phyloP scores from a whole-genome alignment of 768 basidiomycete genomes.

The Guyanaporus albipodus region DNA sequence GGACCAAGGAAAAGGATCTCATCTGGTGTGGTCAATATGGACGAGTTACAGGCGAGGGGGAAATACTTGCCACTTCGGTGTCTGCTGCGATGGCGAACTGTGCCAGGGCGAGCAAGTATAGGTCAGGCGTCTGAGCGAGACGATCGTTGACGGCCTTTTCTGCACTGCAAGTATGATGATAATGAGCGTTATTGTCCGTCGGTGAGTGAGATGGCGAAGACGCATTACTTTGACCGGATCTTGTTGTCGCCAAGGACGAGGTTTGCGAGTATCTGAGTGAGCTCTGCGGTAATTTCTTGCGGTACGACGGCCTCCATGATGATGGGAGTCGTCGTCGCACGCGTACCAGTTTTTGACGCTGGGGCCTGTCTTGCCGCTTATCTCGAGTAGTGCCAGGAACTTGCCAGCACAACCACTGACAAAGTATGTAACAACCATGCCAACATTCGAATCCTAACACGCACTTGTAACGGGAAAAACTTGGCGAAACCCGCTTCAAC shows the following conservation, averaged over 20 bases:
- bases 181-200: no score
- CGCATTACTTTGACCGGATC: slow-evolving; percentile 63
- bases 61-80: slow-evolving; percentile 73
- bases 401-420: no score
- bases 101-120: slow-evolving; percentile 72
- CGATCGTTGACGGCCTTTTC: slow-evolving; percentile 81
- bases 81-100: slow-evolving; percentile 76
- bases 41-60: no score
- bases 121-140: slow-evolving; percentile 70
- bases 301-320: slow-evolving; percentile 37
- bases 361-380: no score
- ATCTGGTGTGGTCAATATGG: no score
- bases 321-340: no score
- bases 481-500: no score
- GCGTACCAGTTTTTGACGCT: no score
- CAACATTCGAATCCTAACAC: no score
- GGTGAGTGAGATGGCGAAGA: no score
- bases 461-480: slow-evolving; percentile 2
- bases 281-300: slow-evolving; percentile 67
- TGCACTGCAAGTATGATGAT: slow-evolving; percentile 45
- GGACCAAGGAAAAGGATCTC: slow-evolving; percentile 81
- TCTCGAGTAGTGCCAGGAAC: no score
- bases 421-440: no score
- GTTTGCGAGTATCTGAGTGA: slow-evolving; percentile 82
- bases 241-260: slow-evolving; percentile 82